These are phyloP conservation scores for Ambrosia trifida DNA, from an alignment of 129 eudicot species.

Conservation along the genomic window DNA sequence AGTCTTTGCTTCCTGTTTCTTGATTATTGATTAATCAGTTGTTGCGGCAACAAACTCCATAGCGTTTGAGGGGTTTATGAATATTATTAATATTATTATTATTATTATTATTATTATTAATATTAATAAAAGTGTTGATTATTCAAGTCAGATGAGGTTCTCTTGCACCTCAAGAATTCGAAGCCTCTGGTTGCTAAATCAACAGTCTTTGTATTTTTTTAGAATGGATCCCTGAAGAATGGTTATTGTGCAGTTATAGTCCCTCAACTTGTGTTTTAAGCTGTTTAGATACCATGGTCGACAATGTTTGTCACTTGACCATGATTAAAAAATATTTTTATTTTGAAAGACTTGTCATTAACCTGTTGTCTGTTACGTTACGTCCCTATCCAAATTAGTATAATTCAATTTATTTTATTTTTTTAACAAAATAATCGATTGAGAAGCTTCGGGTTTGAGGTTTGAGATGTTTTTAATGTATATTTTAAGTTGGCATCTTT, in stretches of 20 bases:
- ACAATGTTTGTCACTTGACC: background rate
- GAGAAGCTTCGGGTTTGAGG: background rate
- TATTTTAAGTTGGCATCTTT: background rate
- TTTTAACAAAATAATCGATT: background rate
- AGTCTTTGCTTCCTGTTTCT: slow-evolving; percentile 18
- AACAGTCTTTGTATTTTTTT: background rate
- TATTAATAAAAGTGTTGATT: background rate
- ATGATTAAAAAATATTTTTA: no score
- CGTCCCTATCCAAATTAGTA: background rate
- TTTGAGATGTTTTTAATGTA: background rate
- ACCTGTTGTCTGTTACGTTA: background rate
- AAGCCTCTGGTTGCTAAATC: background rate
- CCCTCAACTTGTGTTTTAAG: background rate
- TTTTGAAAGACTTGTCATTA: no score
- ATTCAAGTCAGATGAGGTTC: slow-evolving; percentile 26
- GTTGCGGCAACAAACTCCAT: background rate
- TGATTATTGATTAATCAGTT: background rate
- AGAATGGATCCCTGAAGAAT: slow-evolving; percentile 1
- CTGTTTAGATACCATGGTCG: background rate
- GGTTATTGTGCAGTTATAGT: background rate
- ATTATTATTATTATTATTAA: background rate
- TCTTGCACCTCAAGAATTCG: background rate
- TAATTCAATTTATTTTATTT: background rate
- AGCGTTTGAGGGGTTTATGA: background rate
- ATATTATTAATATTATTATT: background rate